phyloP scores from a whole-genome alignment of 23 red algal species.

The Gracilariopsis chorda region DNA sequence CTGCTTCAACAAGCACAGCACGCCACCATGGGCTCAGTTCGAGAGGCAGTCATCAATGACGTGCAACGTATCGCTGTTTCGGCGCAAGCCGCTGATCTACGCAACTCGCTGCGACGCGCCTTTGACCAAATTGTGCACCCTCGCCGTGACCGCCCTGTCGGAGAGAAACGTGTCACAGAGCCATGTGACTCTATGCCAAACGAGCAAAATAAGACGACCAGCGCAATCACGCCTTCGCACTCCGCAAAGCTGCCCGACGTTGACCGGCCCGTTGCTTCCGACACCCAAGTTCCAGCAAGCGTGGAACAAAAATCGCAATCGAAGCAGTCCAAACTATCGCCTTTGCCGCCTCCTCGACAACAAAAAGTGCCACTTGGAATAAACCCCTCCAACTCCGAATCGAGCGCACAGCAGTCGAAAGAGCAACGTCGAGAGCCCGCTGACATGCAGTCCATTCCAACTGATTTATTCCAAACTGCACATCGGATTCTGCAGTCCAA shows the following conservation, averaged over 20 bases:
- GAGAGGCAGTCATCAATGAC: neutral
- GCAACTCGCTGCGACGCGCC: neutral
- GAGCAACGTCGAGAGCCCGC: neutral
- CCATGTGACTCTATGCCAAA: neutral
- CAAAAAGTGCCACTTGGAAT: neutral
- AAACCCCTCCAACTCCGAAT: too few relatives aligned
- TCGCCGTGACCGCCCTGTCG: neutral
- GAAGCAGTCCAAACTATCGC: neutral
- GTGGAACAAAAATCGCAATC: neutral
- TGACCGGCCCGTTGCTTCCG: neutral
- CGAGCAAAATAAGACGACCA: too few relatives aligned
- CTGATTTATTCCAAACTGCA: slow-evolving; percentile 7
- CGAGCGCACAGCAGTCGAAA: neutral
- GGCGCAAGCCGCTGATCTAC: neutral
- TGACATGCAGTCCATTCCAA: neutral
- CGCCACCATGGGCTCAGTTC: neutral
- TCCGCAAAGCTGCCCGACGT: too few relatives aligned
- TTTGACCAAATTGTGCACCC: neutral
- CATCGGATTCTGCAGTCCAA: slow-evolving; percentile 7
- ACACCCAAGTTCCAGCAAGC: neutral
- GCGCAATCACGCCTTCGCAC: too few relatives aligned
- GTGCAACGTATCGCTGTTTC: slow-evolving; percentile 11
- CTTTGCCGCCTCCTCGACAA: too few relatives aligned
- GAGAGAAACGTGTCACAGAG: neutral
- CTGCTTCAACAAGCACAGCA: neutral